Base-by-base conservation (phyloP, 2,329 filamentous ascomycete genomes). In the Penicillium vulpinum region DNA sequence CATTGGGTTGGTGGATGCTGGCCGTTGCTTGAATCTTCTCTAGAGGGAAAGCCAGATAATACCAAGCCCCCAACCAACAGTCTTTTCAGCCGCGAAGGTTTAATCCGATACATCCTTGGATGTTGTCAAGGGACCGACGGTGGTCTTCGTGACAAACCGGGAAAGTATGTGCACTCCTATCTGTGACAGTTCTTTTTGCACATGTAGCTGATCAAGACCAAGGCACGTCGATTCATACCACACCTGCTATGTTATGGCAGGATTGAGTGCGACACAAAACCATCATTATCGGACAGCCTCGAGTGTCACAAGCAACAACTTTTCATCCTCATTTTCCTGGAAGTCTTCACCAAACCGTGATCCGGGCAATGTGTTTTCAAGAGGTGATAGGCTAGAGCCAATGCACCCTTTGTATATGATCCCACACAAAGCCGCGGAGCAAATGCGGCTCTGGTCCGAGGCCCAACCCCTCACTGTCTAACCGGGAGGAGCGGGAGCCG, bases 1-100 rank as follows among this genome's bases (percentile, higher is more conserved):
- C 93, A 97, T 76, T 99, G 94, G 94, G 89, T 96, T 33, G 94
- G 94, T 53, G 90, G 89, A 53, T 97, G 92, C 78, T 99, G 92
- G 91, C 88, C 93, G 44, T 77, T 99, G 62, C 81, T 97, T 64
- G 89, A 97, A 78, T 90, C 91, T 56, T 88, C 88, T 53, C 77
- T 94, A 56, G 83, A 83, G 63, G 84, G 83, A 28, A 78, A 80
- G 54, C 75, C 73, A 52, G 59, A 60, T 22, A 59, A 62, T 43
- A 59, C 64, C 6, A 58, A 66, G 15, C 59, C 63, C 16, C 58
- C 67, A 52, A 62, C 66, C 26, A 66, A 72, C 44, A 74, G 70
- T 60, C 69, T 79, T n/a, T 97, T 91, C 81, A 92, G 87, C 73
- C 87, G 91, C 51, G 88, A 94, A 68, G 94, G 90, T 7, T 78